Conservation (phyloP, 2,329 filamentous ascomycete genomes). For the Fusarium sororula region DNA sequence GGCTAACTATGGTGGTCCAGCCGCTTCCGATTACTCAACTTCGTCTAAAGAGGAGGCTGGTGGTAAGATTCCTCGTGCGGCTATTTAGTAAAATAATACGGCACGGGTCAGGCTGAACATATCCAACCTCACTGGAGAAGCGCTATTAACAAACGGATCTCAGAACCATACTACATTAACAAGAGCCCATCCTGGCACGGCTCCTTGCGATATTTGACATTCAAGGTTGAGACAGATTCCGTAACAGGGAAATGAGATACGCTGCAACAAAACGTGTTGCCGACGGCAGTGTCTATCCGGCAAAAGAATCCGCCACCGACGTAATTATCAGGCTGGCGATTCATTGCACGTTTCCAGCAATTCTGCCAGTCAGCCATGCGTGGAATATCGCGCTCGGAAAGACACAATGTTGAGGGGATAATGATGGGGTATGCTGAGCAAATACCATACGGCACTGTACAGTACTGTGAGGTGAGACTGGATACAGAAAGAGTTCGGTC, state of each 20-base stretch:
- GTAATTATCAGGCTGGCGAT: slow-evolving; percentile 32
- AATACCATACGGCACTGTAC: slow-evolving; percentile 6
- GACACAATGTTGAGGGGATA: slow-evolving; percentile 13
- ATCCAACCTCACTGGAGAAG: slow-evolving; percentile 23
- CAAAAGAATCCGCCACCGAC: slow-evolving; percentile 41
- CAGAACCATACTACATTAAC: not conserved
- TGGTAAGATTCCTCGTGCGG: slow-evolving; percentile 17
- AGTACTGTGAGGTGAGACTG: not conserved
- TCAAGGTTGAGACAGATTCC: slow-evolving; percentile 1
- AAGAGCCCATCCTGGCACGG: not conserved
- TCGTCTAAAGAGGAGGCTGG: not conserved
- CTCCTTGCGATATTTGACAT: slow-evolving; percentile 1
- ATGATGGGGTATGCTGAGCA: not conserved
- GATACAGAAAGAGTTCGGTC: slow-evolving; percentile 10
- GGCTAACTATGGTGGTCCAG: not conserved
- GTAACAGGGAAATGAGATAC: slow-evolving; percentile 15
- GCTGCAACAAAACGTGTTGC: slow-evolving; percentile 28
- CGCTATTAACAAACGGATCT: not conserved
- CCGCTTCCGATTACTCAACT: slow-evolving; percentile 6
- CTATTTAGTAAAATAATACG: slow-evolving; percentile 21
- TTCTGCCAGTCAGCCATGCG: slow-evolving; percentile 13
- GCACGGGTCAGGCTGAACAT: slow-evolving; percentile 6
- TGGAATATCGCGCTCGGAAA: slow-evolving; percentile 32
- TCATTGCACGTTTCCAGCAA: slow-evolving; percentile 31
- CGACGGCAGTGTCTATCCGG: slow-evolving; percentile 40